A percentile compares a stretch with the other conserved stretches of the same genome.
phyloP scores from a whole-genome alignment of 2,329 filamentous ascomycete genomes.

The Fusarium transvaalense region DNA sequence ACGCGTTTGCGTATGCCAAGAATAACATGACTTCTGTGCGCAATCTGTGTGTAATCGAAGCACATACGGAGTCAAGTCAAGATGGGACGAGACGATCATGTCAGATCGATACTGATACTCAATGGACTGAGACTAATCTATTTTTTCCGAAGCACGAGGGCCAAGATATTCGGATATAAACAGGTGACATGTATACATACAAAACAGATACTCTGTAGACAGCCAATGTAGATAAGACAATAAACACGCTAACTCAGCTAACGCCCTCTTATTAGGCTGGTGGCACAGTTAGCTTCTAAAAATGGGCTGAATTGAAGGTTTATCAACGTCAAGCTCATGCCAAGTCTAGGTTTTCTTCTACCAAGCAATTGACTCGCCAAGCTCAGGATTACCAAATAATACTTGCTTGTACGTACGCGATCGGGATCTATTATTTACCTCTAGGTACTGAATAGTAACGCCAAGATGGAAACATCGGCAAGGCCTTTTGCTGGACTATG shows the following conservation, averaged over 20 bases:
- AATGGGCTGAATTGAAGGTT: background rate
- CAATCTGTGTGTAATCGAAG: constrained; percentile 4
- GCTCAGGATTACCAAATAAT: constrained; percentile 14
- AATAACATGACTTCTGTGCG: constrained; percentile 12
- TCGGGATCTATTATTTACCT: constrained; percentile 30
- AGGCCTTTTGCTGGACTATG: constrained; percentile 35
- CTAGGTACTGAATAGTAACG: constrained; percentile 24
- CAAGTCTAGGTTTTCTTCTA: constrained; percentile 19
- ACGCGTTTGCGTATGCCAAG: constrained; percentile 34
- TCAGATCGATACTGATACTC: background rate
- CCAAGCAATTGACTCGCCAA: constrained; percentile 37
- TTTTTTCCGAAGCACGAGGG: background rate
- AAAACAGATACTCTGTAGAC: background rate
- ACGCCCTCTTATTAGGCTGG: constrained; percentile 21
- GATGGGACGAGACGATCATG: background rate
- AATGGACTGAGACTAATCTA: background rate
- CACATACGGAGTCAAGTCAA: background rate
- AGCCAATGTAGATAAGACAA: background rate
- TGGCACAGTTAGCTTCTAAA: constrained; percentile 19
- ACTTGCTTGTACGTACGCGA: constrained; percentile 24
- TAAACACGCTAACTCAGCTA: constrained; percentile 24
- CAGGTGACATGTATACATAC: too few relatives aligned
- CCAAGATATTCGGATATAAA: constrained; percentile 8
- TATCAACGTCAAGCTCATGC: constrained; percentile 12
- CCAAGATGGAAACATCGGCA: constrained; percentile 47